Evolutionary conservation across 225 moss, liverwort and hornwort species (phyloP).

Genomic region (Bryoerythrophyllum caledonicum): DNA sequence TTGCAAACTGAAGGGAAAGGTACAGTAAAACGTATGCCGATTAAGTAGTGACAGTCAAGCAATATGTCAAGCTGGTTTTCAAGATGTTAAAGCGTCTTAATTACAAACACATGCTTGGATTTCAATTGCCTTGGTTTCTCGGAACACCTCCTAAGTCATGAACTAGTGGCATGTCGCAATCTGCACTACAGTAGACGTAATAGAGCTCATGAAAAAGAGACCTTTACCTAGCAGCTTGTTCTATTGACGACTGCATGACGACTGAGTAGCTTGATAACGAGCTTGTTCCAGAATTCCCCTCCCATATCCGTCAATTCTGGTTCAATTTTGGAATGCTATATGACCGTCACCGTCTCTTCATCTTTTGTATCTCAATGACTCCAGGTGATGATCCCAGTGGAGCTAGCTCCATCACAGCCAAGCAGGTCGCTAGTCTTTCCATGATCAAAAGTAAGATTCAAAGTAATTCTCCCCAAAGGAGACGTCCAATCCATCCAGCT

Average conservation of each 20-base stretch:
- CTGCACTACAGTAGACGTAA: background rate
- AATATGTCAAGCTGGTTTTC: background rate
- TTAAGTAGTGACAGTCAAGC: background rate
- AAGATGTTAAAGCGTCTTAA: background rate
- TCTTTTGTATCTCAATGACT: background rate
- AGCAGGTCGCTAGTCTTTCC: slow-evolving; percentile 36
- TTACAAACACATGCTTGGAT: background rate
- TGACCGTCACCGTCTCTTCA: background rate
- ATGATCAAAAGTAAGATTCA: slow-evolving; percentile 37
- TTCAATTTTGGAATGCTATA: background rate
- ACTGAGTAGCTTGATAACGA: background rate
- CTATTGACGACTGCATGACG: background rate
- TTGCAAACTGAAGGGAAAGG: slow-evolving; percentile 42
- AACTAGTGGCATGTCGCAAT: background rate
- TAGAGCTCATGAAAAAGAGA: background rate
- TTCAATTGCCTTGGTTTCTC: background rate
- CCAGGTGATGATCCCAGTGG: slow-evolving; percentile 29
- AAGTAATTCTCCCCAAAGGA: slow-evolving; percentile 19
- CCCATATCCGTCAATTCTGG: background rate
- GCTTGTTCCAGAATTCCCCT: background rate
- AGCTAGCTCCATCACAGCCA: slow-evolving; percentile 23
- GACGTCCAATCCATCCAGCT: slow-evolving; percentile 13
- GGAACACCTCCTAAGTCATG: background rate
- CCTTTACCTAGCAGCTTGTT: background rate
- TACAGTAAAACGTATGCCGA: slow-evolving; percentile 15